Conservation (phyloP, 2,329 filamentous ascomycete species). For the Clarireedia sp. region DNA sequence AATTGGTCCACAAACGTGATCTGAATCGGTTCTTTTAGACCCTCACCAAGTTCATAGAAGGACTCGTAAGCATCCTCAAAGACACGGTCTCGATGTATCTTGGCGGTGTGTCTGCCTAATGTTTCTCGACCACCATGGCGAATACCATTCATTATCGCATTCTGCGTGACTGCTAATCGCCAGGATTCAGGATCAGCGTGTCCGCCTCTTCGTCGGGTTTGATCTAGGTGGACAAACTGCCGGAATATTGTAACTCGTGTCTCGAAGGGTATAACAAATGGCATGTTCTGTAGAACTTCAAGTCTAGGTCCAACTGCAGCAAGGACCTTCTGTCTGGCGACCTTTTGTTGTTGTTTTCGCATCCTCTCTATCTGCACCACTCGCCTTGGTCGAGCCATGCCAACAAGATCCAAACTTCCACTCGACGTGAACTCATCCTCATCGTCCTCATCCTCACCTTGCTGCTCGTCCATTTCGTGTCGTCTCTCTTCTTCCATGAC, state of each 20-base stretch:
- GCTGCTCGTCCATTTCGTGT: constrained; percentile 55
- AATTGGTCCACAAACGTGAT: constrained; percentile 96
- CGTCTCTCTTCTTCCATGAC: constrained; percentile 81
- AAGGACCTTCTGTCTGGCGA: constrained; percentile 61
- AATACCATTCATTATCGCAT: constrained; percentile 20
- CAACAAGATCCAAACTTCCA: constrained; percentile 36
- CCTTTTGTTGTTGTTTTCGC: constrained; percentile 56
- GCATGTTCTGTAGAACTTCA: constrained; percentile 91
- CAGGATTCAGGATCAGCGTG: constrained; percentile 66
- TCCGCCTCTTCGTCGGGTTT: constrained; percentile 64
- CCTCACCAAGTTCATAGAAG: constrained; percentile 74
- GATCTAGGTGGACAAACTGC: constrained; percentile 82
- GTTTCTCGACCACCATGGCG: constrained; percentile 30
- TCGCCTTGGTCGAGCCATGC: constrained; percentile 53
- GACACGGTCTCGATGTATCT: constrained; percentile 68
- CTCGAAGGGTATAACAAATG: constrained; percentile 90
- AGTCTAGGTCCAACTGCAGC: constrained; percentile 77
- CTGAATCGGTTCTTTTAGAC: constrained; percentile 88
- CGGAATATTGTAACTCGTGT: constrained; percentile 88
- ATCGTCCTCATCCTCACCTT: constrained; percentile 38
- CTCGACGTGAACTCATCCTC: constrained; percentile 33
- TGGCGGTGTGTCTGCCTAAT: constrained; percentile 61
- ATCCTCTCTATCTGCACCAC: constrained; percentile 54
- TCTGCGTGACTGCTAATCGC: constrained; percentile 52
- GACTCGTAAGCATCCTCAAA: constrained; percentile 81